A percentile compares a stretch with the other conserved stretches of the same genome.
These are phyloP conservation scores for Perilla frutescens DNA, from an alignment of 257 asterid species.

Conservation along the genomic window DNA sequence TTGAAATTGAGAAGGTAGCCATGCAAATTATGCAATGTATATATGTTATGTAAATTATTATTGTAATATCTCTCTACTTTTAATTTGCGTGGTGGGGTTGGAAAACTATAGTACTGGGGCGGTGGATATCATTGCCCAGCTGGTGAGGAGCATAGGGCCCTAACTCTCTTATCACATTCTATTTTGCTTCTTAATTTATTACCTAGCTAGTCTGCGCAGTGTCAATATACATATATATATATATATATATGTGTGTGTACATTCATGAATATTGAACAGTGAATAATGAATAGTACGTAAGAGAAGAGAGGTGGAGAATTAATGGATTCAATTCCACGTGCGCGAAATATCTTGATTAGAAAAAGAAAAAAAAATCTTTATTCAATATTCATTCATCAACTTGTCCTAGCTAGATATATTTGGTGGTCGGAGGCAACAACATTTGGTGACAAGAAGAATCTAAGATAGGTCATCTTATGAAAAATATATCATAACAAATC, in stretches of 20 bases:
- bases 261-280: no score
- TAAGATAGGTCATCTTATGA: background rate
- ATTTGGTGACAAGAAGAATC: background rate
- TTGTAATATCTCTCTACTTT: no score
- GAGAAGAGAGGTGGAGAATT: background rate
- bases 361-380: no score
- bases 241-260: background rate
- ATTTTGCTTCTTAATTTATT: no score
- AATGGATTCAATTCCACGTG: background rate
- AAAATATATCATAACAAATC: background rate
- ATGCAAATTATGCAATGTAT: background rate
- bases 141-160: conserved; percentile 20
- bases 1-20: conserved; percentile 4
- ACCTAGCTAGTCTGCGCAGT: no score
- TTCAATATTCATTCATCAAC: no score
- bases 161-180: background rate
- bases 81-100: background rate
- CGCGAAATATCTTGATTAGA: background rate
- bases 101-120: background rate
- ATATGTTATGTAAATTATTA: no score
- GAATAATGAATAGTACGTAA: no score
- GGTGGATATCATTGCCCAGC: background rate
- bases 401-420: background rate
- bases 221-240: no score
- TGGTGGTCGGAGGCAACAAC: background rate